Conservation (phyloP, 768 basidiomycete species). For the Kondoa subrosea region DNA sequence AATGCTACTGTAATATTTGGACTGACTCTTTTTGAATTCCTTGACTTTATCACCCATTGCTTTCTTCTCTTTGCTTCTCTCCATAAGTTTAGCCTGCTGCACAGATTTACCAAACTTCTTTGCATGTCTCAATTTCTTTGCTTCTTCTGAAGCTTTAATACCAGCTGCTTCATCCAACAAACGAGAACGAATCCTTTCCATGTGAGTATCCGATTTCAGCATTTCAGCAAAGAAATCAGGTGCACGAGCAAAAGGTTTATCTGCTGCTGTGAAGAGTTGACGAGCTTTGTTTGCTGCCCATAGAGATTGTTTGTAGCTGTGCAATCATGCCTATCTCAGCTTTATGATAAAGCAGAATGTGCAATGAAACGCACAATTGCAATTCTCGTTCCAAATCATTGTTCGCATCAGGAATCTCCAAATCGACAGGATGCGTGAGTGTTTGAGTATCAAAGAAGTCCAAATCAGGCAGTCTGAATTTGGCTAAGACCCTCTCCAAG, state of each 20-base stretch:
- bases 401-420: conserved; percentile 52
- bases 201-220: conserved; percentile 92
- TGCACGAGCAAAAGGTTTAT: conserved; percentile 72
- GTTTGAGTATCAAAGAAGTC: conserved; percentile 46
- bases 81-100: conserved; percentile 81
- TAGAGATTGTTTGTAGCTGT: conserved; percentile 87
- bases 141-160: conserved; percentile 83
- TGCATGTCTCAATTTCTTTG: conserved; percentile 74
- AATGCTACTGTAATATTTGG: background rate
- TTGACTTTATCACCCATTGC: conserved; percentile 54
- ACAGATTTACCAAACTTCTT: conserved; percentile 99
- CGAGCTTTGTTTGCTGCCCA: conserved; percentile 64
- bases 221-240: conserved; percentile 94
- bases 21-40: conserved; percentile 73
- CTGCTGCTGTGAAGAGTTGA: conserved; percentile 36
- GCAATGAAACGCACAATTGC: conserved; percentile 54
- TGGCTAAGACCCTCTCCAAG: conserved; percentile 60
- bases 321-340: conserved; percentile 7
- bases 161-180: conserved; percentile 70
- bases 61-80: conserved; percentile 75
- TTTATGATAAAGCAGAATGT: background rate
- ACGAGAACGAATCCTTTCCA: conserved; percentile 85
- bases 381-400: conserved; percentile 89
- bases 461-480: conserved; percentile 31
- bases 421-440: conserved; percentile 52